phyloP scores from a whole-genome alignment of 176 grass and related monocot genomes.

The Triticum urartu region DNA sequence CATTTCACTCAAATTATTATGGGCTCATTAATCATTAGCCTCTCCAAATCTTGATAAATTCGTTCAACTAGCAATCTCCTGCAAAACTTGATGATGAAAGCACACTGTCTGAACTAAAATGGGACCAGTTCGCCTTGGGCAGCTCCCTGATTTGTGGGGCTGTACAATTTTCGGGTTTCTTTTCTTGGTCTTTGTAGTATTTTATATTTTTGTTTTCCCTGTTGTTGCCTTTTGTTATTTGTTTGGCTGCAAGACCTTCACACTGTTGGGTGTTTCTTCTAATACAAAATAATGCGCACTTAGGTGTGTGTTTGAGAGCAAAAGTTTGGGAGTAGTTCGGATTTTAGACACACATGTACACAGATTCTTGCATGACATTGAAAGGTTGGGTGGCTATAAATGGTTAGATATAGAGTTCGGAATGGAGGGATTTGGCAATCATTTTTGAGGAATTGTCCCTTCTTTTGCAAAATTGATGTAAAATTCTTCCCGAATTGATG shows the following conservation, averaged over 20 bases:
- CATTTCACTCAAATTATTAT: constrained; percentile 11
- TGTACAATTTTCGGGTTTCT: not conserved
- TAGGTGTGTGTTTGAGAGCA: no score
- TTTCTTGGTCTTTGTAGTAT: not conserved
- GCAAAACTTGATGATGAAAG: no score
- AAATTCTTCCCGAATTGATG: not conserved
- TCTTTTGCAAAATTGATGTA: not conserved
- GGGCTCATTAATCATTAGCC: not conserved
- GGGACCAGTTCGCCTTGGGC: not conserved
- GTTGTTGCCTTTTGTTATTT: not conserved
- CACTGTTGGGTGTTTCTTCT: not conserved
- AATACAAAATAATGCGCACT: not conserved
- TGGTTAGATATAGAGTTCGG: not conserved
- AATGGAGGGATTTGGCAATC: not conserved
- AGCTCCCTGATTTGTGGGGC: not conserved
- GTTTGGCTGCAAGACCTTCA: not conserved
- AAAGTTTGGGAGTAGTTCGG: not conserved
- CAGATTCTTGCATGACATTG: not conserved
- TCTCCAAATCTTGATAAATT: not conserved
- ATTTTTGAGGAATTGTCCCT: not conserved
- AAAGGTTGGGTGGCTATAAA: not conserved
- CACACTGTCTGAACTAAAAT: not conserved
- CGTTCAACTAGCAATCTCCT: not conserved
- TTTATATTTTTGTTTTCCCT: not conserved
- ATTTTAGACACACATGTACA: not conserved